Percentiles rank a stretch among this genome's conserved stretches.
phyloP scores from a whole-genome alignment of 2,329 filamentous ascomycete genomes.

The Balansia obtecta region DNA sequence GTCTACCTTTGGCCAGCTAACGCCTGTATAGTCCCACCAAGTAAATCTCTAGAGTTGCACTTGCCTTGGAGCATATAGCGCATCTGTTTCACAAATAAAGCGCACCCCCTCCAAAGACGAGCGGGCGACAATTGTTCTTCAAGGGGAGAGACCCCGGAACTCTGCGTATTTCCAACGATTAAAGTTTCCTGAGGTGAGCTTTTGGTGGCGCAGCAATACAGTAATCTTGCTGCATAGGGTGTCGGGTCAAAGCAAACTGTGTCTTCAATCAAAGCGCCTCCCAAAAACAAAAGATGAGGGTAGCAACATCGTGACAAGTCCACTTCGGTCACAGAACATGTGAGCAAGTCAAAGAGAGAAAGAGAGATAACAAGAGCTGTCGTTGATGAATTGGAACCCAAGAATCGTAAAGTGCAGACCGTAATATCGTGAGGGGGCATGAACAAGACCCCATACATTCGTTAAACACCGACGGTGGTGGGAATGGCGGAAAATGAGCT shows the following conservation, averaged over 20 bases:
- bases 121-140: neutral
- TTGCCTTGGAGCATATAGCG: neutral
- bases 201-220: neutral
- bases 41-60: neutral
- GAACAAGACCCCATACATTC: constrained; percentile 10
- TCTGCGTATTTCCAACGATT: constrained; percentile 2
- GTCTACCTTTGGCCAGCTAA: constrained; percentile 11
- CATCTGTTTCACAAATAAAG: neutral
- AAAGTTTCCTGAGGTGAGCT: neutral
- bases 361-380: neutral
- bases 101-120: neutral
- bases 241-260: neutral
- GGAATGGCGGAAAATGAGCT: constrained; percentile 7
- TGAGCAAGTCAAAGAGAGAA: constrained; percentile 1
- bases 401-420: constrained; percentile 10
- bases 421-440: constrained; percentile 11
- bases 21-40: constrained; percentile 3
- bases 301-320: neutral
- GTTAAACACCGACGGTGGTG: constrained; percentile 7
- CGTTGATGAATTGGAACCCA: constrained; percentile 5
- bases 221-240: neutral
- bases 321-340: neutral
- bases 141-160: neutral
- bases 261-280: neutral
- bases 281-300: neutral